These are phyloP conservation scores for Sonneratia alba DNA, from an alignment of 345 rosid species.

Conservation along the genomic window DNA sequence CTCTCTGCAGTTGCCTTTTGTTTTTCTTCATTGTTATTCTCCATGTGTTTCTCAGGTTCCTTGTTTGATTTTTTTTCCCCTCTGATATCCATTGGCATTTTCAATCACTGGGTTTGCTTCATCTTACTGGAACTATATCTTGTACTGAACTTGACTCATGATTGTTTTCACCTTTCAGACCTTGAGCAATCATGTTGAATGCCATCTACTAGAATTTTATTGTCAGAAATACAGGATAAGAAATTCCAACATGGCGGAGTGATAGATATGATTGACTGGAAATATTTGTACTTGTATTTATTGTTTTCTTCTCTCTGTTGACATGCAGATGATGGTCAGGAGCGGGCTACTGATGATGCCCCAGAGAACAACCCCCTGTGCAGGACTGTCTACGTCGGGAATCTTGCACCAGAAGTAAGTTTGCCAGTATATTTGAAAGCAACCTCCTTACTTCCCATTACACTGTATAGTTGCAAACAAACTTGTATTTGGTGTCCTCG, in stretches of 20 bases:
- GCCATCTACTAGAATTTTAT: background rate
- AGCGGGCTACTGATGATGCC: conserved; percentile 52
- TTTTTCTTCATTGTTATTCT: too few species aligned
- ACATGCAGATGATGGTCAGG: conserved; percentile 76
- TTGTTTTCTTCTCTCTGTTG: conserved; percentile 2
- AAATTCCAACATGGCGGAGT: background rate
- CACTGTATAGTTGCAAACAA: background rate
- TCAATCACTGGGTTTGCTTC: background rate
- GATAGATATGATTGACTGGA: background rate
- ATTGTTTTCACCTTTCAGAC: background rate
- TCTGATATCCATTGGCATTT: background rate
- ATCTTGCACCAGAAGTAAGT: conserved; percentile 60
- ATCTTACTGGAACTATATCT: too few species aligned
- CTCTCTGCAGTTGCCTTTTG: too few species aligned
- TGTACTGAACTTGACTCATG: background rate
- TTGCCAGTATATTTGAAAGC: background rate
- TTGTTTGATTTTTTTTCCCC: too few species aligned
- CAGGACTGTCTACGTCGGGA: conserved; percentile 59
- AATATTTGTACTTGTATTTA: background rate
- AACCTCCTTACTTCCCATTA: background rate
- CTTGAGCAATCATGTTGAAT: background rate
- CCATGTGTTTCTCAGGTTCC: too few species aligned
- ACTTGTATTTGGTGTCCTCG: background rate
- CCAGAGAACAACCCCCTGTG: conserved; percentile 67
- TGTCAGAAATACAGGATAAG: background rate